Conservation (phyloP, 495 filamentous ascomycete genomes). For the Aspergillus ellipticus region DNA sequence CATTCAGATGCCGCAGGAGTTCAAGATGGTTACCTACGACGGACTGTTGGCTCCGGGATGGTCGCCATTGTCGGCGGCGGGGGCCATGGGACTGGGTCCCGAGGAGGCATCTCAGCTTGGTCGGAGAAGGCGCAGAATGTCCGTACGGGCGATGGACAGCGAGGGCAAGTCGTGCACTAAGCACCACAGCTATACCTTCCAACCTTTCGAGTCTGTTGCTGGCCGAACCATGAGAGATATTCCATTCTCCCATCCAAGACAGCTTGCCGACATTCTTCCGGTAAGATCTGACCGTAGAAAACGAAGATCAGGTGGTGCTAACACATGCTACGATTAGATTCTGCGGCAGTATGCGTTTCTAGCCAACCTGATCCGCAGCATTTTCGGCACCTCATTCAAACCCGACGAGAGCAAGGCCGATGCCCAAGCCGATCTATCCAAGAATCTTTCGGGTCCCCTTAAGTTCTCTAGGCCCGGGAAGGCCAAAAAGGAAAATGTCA, state of each 20-base stretch:
- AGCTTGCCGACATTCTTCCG: constrained; percentile 74
- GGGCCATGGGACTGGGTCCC: constrained; percentile 16
- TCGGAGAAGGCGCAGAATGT: constrained; percentile 31
- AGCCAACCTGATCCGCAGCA: constrained; percentile 58
- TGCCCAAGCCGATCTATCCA: background rate
- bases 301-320: background rate
- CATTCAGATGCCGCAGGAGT: constrained; percentile 50
- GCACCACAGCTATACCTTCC: constrained; percentile 65
- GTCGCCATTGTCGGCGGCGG: constrained; percentile 22
- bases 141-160: constrained; percentile 31
- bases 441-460: background rate
- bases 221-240: constrained; percentile 66
- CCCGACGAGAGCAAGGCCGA: constrained; percentile 11
- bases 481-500: constrained; percentile 16
- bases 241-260: constrained; percentile 82
- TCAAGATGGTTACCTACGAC: constrained; percentile 60
- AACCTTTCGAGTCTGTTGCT: constrained; percentile 64
- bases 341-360: constrained; percentile 74
- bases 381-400: constrained; percentile 41
- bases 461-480: constrained; percentile 2
- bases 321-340: constrained; percentile 28
- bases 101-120: constrained; percentile 26
- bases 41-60: constrained; percentile 57
- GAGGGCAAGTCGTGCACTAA: constrained; percentile 41
- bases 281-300: constrained; percentile 20